Base-by-base conservation (phyloP, 257 asterid species). In the Capsicum rhomboideum region DNA sequence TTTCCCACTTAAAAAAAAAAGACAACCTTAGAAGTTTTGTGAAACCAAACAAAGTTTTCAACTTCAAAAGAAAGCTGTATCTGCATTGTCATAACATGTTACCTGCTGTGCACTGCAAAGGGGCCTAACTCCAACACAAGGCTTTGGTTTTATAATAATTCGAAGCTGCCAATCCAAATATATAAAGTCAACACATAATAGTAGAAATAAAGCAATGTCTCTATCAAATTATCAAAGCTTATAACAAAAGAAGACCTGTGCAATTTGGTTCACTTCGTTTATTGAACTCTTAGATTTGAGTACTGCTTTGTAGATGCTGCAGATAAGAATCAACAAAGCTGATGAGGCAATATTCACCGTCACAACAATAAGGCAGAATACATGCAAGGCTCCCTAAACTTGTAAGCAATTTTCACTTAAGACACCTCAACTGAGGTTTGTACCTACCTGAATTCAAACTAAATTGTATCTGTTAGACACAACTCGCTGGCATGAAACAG, bases 71-170 rank as follows among this genome's bases (percentile, higher is more conserved):
- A 31, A 28, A 37, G 66, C 2, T 14, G 84, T 37, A 49, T 49
- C 66, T 42, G 8, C 37, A 16, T 10, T 42, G 55, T n/a, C 63
- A 82, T 66, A 86, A 68, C 31, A 55, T 11, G 78, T 61, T 87
- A 95, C 99, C 95, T 95, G 98, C 79, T 93, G 99, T 53, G 97
- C 93, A 54, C 83, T 93, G 85, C 99, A 95, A 86, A 95, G 79
- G 78, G 97, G 98, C 63, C 98, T 97, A n/a, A 93, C 94, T 90
- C 97, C 99, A 64, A 88, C 91, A 44, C 97, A 86, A 31, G 97
- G 89, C 93, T 95, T 94, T 74, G 95, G 97, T 92, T 92, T 94
- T 88, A 94, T 88, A 84, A 92, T 91, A 69, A 95, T 94, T 58
- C 93, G 97, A 67, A 95, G 94, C 98, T 95, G 94, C 63, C 80